These are phyloP conservation scores for Yamadazyma kitorensis DNA, from an alignment of 805 yeast species.

Conservation along the genomic window DNA sequence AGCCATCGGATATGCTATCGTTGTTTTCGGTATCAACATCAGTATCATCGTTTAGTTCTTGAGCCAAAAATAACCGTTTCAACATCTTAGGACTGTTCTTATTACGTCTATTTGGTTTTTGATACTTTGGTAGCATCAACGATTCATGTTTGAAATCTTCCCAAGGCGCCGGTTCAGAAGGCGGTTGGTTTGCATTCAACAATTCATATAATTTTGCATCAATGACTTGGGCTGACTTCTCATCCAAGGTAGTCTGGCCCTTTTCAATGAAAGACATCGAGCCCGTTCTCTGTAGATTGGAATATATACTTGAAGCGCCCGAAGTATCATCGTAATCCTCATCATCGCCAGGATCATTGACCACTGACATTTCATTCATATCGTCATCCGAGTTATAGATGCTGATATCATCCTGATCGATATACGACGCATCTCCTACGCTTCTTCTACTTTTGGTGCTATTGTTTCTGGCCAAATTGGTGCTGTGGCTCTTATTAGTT, in stretches of 20 bases:
- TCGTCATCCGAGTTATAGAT: conserved; percentile 24
- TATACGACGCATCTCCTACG: conserved; percentile 4
- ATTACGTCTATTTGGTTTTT: conserved; percentile 47
- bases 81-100: conserved; percentile 45
- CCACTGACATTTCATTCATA: conserved; percentile 5
- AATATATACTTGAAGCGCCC: conserved; percentile 7
- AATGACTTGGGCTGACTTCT: conserved; percentile 1
- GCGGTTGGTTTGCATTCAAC: conserved; percentile 1
- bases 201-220: conserved; percentile 5
- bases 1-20: neutral
- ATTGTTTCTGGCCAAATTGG: neutral
- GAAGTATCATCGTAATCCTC: conserved; percentile 6
- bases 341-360: conserved; percentile 2
- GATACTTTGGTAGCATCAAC: conserved; percentile 52
- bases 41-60: conserved; percentile 45
- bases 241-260: conserved; percentile 3
- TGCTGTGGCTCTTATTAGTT: neutral
- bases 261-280: conserved; percentile 7
- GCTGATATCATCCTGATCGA: conserved; percentile 23
- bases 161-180: no score
- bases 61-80: conserved; percentile 60
- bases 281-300: conserved; percentile 2
- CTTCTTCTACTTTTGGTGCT: conserved; percentile 2
- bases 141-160: conserved; percentile 33
- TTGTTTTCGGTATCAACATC: conserved; percentile 5